Evolutionary conservation across 2,329 filamentous ascomycete species (phyloP), one percentile per base, ranked within the genome.

Genomic region (Aspergillus awamori): DNA sequence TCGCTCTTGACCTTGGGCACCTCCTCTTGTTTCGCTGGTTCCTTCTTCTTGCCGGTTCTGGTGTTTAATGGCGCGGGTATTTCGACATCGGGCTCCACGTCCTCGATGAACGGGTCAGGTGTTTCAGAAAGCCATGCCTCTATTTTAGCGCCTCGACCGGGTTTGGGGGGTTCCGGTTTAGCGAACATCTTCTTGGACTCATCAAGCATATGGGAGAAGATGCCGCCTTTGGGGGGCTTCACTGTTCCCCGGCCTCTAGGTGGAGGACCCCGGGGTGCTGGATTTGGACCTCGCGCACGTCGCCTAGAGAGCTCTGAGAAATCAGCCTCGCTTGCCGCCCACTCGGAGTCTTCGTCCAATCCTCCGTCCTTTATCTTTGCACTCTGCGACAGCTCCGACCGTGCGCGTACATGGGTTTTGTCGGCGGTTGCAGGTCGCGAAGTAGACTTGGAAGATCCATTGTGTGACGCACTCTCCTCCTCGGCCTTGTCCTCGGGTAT

Each of bases 71-170:
- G 77, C 26, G 74, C 74, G 8, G 79, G 77, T 36, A 79, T 70
- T 51, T 79, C 77, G 47, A 72, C 75, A 28, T 70, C 69, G 3
- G 68, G 66, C 22, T 70, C 67, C 33, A 71, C 65, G 22, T 71
- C 71, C n/a, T 84, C 82, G 52, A 81, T 62, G 60, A 86, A 85
- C 2, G 84, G 83, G 71, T 87, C 84, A 8, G 82, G 79, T 2
- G 84, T 86, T 56, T 77, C 78, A 2, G 81, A 82, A 5, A 89
- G 80, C 87, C 87, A 89, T 53, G 85, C 84, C 72, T 88, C 84
- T 26, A 89, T 83, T 52, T 85, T 84, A 56, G 81, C 80, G 13
- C 82, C 77, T 49, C 81, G 81, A 20, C 65, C 63, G 22, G 79
- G 78, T 53, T 74, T 71, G 1, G 78, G 74, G 11, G 72, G 67